Evolutionary conservation across 208 protist species (phyloP), one percentile per base, ranked within the genome.

Genomic region (Leishmania guyanensis): DNA sequence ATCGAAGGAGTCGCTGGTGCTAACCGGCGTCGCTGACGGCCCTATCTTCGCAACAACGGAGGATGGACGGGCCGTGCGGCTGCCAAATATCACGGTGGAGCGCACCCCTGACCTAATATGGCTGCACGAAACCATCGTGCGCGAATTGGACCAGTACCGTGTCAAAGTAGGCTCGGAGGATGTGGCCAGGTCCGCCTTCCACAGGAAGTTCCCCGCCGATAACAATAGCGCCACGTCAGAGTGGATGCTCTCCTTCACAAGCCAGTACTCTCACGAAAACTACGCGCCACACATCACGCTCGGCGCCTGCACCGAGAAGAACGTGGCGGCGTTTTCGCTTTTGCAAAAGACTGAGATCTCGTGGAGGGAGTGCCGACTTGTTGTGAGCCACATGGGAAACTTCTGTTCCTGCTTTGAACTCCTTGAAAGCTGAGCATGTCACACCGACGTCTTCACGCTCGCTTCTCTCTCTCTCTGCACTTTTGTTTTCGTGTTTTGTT

Each of bases 371-470:
- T 96, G 91, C 83, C 87, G 90, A 6, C 84, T 96, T 6, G 91
- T 96, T 2, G 91, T 96, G 43, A 90, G 88, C 22, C 90, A 92
- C 82, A 94, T 96, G 91, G 93, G 93, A 68, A 93, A 92, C 82
- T 94, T 89, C 79, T 89, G 87, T 77, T 94, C 89, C 10, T 96
- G 91, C 83, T 93, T 94, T 81, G 90, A 96, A 72, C 77, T 96
- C 53, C 75, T 94, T 51, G 82, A 90, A 48, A 90, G 48, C 75
- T 29, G 68, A 80, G 39, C 20, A 20, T 36, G 26, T 36, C 69
- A 54, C 36, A 16, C 0, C 16, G n/a, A 73, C 36, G 43, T 54
- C 33, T 29, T 73, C 4, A 5, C 46, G 26, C 17, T 5, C 46
- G 4, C 36, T 16, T 69, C 33, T 14, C 64, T 33, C 33, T 51